Base-by-base conservation (phyloP, 106 monocot species). In the Phalaenopsis equestris region DNA sequence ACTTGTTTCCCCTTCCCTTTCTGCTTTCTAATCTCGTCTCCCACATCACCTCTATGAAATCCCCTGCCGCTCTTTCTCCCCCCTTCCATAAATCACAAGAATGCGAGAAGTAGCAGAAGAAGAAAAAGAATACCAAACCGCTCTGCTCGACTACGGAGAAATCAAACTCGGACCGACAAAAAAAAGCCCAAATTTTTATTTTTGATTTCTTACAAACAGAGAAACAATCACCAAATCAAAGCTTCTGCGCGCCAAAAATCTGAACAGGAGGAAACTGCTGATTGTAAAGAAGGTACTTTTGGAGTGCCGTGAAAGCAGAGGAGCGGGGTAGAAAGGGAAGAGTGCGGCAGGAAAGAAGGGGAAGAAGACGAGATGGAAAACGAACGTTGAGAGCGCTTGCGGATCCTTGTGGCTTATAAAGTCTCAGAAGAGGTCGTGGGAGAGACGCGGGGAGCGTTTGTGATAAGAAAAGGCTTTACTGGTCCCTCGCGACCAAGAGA, bases 1-100 rank as follows among this genome's bases (percentile, higher is more conserved):
- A 76, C 16, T 11, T 76, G 76, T 30, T 21, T 19, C 30, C 49
- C 76, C 76, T 76, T 76, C 4, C 49, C 76, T 18, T 76, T 76
- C 76, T 48, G 76, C n/a, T 48, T 73, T 49, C 41, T 39, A 5
- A n/a, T 18, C 11, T 56, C 57, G 5, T 41, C 57, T 56, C 78
- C 57, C 18, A 38, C 17, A 14, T 6, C 56, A 7, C 41, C 78
- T 58, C 78, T 78, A 5, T 58, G 78, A 56, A 18, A 45, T 12
- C 56, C 41, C 39, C 39, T 16, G 4, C 57, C 19, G 78, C 36
- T 57, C 18, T 78, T n/a, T 41, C 41, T 41, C 57, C 38, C 38
- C 57, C 57, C 57, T 58, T 58, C 78, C 78, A 78, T 56, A 24
- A 38, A 58, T 56, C 52, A 7, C 47, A 42, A 6, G n/a, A 21